These are phyloP conservation scores for Artemisia tridentata DNA, from an alignment of 129 eudicot species.

Conservation along the genomic window DNA sequence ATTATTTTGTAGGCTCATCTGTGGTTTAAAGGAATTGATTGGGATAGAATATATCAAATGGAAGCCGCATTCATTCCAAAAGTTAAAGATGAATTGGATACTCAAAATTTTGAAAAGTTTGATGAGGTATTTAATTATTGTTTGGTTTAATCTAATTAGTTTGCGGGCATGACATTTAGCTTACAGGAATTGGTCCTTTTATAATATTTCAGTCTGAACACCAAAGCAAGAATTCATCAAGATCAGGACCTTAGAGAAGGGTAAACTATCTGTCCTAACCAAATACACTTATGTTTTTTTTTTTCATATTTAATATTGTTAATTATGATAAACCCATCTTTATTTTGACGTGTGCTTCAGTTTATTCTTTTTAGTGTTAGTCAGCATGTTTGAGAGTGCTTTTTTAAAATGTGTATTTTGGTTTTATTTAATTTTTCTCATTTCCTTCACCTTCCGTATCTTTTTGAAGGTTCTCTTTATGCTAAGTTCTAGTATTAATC, in stretches of 20 bases:
- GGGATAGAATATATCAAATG: constrained; percentile 82
- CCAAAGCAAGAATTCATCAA: constrained; percentile 51
- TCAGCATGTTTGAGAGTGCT: neutral
- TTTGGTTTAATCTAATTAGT: neutral
- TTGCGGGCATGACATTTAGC: neutral
- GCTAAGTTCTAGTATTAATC: constrained; percentile 20
- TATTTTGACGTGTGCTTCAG: neutral
- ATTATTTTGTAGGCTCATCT: constrained; percentile 66
- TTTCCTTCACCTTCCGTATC: neutral
- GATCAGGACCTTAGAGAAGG: constrained; percentile 97
- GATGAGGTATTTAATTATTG: constrained; percentile 56
- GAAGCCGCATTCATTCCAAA: constrained; percentile 95
- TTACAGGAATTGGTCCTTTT: constrained; percentile 7
- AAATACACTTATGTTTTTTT: neutral
- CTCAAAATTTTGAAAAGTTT: constrained; percentile 92
- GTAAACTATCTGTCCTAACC: constrained; percentile 35
- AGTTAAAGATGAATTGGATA: constrained; percentile 91
- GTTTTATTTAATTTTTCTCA: neutral
- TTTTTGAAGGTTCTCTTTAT: too few species aligned
- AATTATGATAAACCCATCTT: neutral
- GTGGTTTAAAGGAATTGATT: constrained; percentile 83
- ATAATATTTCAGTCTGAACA: constrained; percentile 42
- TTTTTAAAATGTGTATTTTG: constrained; percentile 5
- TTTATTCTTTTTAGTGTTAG: constrained; percentile 9
- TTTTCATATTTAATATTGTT: neutral